A percentile compares a stretch with the other conserved stretches of the same genome.
These are phyloP conservation scores for Rhizopus sp. DNA, from an alignment of 371 early-diverging fungal genomes.

Conservation along the genomic window DNA sequence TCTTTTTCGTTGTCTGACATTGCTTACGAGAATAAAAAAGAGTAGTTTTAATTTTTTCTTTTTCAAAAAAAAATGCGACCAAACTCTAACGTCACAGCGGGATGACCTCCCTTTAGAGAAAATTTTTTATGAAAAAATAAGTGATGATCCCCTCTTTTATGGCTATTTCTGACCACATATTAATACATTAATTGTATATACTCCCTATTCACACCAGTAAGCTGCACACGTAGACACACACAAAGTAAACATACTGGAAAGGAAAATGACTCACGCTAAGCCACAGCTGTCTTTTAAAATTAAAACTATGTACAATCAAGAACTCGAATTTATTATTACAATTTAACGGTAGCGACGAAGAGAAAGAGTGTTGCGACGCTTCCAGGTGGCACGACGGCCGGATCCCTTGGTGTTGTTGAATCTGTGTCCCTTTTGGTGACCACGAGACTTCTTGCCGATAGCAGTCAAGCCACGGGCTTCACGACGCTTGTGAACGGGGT, in stretches of 20 bases:
- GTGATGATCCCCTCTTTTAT: too few relatives aligned
- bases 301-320: neutral
- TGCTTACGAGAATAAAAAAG: neutral
- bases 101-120: neutral
- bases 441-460: constrained; percentile 96
- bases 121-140: too few relatives aligned
- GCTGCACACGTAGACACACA: too few relatives aligned
- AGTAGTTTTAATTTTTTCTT: neutral
- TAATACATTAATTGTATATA: neutral
- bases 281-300: neutral
- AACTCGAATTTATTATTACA: neutral
- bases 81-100: neutral
- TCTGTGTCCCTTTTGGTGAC: constrained; percentile 96
- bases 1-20: constrained; percentile 57
- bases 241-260: too few relatives aligned
- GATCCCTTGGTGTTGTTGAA: constrained; percentile 99
- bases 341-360: constrained; percentile 84
- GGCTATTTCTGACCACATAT: neutral
- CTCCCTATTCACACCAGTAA: too few relatives aligned
- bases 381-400: constrained; percentile 83
- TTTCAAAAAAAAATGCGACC: neutral
- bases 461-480: constrained; percentile 98
- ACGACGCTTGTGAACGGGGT: constrained; percentile 97
- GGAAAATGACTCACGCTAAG: neutral
- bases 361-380: constrained; percentile 77